A percentile compares a stretch with the other conserved stretches of the same genome.
These are phyloP conservation scores for Tanacetum coccineum DNA, from an alignment of 129 eudicot species.

Conservation along the genomic window DNA sequence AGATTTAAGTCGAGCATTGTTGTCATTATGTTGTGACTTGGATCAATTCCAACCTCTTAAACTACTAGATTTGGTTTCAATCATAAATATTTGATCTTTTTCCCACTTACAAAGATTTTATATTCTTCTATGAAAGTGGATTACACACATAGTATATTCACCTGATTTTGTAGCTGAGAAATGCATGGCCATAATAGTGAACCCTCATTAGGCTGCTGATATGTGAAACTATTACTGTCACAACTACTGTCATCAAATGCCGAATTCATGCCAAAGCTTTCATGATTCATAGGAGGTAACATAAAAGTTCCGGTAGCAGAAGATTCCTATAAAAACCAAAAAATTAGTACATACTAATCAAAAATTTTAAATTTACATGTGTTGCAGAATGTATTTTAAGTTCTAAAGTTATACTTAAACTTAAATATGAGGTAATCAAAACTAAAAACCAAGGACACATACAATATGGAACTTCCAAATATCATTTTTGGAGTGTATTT, in stretches of 20 bases:
- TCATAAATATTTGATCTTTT: no score
- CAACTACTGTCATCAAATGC: conserved; percentile 27
- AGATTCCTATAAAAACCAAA: conserved; percentile 41
- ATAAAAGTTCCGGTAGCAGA: conserved; percentile 62
- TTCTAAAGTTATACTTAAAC: neutral
- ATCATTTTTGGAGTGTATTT: neutral
- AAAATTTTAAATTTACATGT: neutral
- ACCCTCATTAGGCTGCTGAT: conserved; percentile 29
- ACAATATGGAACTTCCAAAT: no score
- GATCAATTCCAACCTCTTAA: neutral
- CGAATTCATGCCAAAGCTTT: conserved; percentile 28
- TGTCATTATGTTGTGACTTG: neutral
- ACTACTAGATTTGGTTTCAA: no score
- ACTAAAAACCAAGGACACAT: neutral
- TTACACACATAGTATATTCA: conserved; percentile 11
- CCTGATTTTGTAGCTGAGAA: conserved; percentile 43
- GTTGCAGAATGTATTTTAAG: neutral
- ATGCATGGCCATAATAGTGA: conserved; percentile 39
- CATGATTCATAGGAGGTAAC: conserved; percentile 31
- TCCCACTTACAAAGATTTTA: no score
- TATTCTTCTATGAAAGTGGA: neutral
- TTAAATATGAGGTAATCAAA: neutral
- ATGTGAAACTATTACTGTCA: conserved; percentile 28
- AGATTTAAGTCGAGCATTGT: no score
- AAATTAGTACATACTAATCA: neutral